Base-by-base conservation (phyloP, 1,284 basidiomycete species). In the Melampsora larici-populina region DNA sequence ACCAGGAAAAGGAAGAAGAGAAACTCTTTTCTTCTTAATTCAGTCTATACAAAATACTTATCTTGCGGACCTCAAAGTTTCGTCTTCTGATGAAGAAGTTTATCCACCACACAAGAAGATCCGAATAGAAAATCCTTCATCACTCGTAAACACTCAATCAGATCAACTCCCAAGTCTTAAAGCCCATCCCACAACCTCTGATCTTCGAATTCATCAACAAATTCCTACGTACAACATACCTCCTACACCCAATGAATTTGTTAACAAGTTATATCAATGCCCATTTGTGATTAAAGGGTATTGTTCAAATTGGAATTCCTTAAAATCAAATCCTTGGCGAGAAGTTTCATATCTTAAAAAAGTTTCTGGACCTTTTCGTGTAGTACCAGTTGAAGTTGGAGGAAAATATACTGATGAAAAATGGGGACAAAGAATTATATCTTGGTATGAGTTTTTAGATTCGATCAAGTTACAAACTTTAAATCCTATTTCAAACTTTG, bases 371-470 rank as follows among this genome's bases (percentile, higher is more conserved):
- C 88, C 88, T 43, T 93, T 91, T 3, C 88, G 96, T 18, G 84
- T 93, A 9, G 91, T 98, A 0, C 96, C 96, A 5, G 89, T 98
- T 13, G 96, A 99, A 84, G 86, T 96, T 33, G 96, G 96, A 3
- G 84, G 85, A 64, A 91, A 94, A 82, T 99, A 99, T 83, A 89
- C 92, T 46, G 86, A 87, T 17, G 87, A 88, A 26, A 88, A 89
- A 65, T 99, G 96, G 96, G 87, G 88, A 0, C 96, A 97, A 84
- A 85, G 85, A 79, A 86, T 98, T 78, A 88, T 97, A 83, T 81
- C 84, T 29, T 97, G 93, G 89, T 89, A 91, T 46, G 86, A 86
- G 3, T 94, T 98, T 82, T 86, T 94, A 17, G 79, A 84, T 6
- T 84, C 85, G 18, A 29, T 46, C 60, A 66, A 58, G 64, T 49